Evolutionary conservation across 192 early-diverging fungal species (phyloP).

Genomic region (Coemansia sp.): DNA sequence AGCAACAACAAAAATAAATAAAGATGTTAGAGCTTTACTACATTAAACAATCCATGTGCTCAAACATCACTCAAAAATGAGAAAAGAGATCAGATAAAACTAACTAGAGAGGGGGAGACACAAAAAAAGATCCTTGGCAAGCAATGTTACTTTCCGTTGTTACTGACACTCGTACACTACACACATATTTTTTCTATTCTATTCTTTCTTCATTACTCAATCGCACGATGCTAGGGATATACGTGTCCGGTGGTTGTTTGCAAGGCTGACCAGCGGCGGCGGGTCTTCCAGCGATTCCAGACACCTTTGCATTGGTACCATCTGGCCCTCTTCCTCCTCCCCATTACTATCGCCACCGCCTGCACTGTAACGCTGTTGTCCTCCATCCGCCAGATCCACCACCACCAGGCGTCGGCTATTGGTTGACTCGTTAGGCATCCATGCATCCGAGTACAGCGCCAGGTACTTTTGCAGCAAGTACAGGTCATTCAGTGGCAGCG

Average conservation of each 20-base stretch:
- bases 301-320: conserved; percentile 29
- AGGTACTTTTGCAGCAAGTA: conserved; percentile 54
- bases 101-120: too few species aligned
- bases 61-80: too few species aligned
- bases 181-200: too few species aligned
- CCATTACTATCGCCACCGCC: too few species aligned
- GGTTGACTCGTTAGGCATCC: conserved; percentile 23
- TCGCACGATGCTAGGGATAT: conserved; percentile 5
- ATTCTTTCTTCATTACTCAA: not conserved
- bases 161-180: too few species aligned
- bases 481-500: conserved; percentile 44
- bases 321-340: not conserved
- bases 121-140: too few species aligned
- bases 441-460: conserved; percentile 36
- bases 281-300: conserved; percentile 24
- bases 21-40: too few species aligned
- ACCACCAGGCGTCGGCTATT: not conserved
- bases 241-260: conserved; percentile 39
- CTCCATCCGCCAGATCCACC: not conserved
- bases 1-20: too few species aligned
- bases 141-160: too few species aligned
- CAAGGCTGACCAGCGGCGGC: conserved; percentile 19
- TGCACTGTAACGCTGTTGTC: not conserved
- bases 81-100: too few species aligned
- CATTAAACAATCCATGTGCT: too few species aligned